Conservation (phyloP, 495 filamentous ascomycete species). For the Talaromyces borbonicus region DNA sequence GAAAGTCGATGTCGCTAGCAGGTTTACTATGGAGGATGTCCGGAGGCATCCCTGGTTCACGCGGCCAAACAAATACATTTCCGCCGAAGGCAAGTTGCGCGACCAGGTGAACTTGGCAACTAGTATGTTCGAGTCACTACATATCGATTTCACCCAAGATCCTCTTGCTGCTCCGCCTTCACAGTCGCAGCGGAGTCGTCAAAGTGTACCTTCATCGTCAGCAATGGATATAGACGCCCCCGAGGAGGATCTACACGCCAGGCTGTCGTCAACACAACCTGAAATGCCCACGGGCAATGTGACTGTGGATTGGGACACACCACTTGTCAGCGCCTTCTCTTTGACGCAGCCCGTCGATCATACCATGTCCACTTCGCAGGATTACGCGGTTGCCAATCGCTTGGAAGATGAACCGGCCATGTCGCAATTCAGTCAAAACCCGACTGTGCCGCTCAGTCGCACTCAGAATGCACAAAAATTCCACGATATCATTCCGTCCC, state of each 20-base stretch:
- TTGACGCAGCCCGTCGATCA: constrained; percentile 40
- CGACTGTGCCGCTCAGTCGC: constrained; percentile 65
- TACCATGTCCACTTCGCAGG: constrained; percentile 11
- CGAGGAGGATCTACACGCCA: constrained; percentile 35
- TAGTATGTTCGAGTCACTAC: constrained; percentile 85
- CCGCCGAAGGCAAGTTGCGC: constrained; percentile 59
- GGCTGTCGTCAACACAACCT: constrained; percentile 66
- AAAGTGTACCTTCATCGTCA: constrained; percentile 14
- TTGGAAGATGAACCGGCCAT: constrained; percentile 84
- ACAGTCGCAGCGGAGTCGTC: constrained; percentile 23
- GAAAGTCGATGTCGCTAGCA: constrained; percentile 59
- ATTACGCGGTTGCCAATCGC: constrained; percentile 41
- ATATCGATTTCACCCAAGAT: constrained; percentile 74
- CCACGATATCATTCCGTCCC: constrained; percentile 73
- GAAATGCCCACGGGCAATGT: constrained; percentile 59
- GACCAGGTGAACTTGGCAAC: constrained; percentile 80
- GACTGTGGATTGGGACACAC: constrained; percentile 68
- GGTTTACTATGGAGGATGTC: constrained; percentile 84
- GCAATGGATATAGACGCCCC: constrained; percentile 46
- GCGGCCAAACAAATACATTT: constrained; percentile 66
- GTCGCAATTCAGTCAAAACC: constrained; percentile 79
- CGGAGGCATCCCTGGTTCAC: constrained; percentile 95
- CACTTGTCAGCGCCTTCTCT: constrained; percentile 39
- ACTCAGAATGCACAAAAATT: constrained; percentile 86
- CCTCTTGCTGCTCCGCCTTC: constrained; percentile 35